Evolutionary conservation across 768 basidiomycete genomes (phyloP).

Genomic region (Kwoniella bestiolae): DNA sequence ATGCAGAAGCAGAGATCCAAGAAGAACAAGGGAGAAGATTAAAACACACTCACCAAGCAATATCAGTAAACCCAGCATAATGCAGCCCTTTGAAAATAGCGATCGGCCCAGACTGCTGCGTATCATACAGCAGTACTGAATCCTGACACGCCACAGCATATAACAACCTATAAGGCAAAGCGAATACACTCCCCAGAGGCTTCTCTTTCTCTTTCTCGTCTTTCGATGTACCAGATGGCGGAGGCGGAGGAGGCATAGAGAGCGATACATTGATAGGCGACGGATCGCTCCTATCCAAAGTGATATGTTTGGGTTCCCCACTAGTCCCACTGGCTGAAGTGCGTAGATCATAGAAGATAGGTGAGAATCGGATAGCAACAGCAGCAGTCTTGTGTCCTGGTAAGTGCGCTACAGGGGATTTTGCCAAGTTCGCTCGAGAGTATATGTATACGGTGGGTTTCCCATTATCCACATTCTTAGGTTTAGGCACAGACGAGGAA

Average conservation of each 20-base stretch:
- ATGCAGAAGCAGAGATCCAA: too few species aligned
- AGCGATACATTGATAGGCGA: conserved; percentile 56
- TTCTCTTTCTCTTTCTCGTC: conserved; percentile 34
- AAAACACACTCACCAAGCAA: conserved; percentile 83
- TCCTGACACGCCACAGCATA: conserved; percentile 98
- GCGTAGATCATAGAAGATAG: conserved; percentile 88
- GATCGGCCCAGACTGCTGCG: conserved; percentile 89
- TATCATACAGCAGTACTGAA: conserved; percentile 91
- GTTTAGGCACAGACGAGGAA: conserved; percentile 53
- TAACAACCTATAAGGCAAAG: conserved; percentile 89
- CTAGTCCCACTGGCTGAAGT: conserved; percentile 59
- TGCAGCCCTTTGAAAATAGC: conserved; percentile 91
- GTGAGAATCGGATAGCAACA: conserved; percentile 91
- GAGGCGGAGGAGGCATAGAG: conserved; percentile 66
- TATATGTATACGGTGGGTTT: conserved; percentile 85
- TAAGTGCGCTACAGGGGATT: conserved; percentile 89
- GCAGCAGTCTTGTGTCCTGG: conserved; percentile 96
- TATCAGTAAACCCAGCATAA: conserved; percentile 96
- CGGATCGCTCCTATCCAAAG: conserved; percentile 62
- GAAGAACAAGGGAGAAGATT: too few species aligned
- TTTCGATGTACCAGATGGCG: conserved; percentile 62
- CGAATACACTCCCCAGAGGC: conserved; percentile 70
- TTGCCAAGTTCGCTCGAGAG: conserved; percentile 88
- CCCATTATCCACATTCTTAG: conserved; percentile 57
- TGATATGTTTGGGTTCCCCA: conserved; percentile 64